A percentile compares a stretch with the other conserved stretches of the same genome.
phyloP scores from a whole-genome alignment of 2,329 filamentous ascomycete genomes.

The Clonostachys byssicola region DNA sequence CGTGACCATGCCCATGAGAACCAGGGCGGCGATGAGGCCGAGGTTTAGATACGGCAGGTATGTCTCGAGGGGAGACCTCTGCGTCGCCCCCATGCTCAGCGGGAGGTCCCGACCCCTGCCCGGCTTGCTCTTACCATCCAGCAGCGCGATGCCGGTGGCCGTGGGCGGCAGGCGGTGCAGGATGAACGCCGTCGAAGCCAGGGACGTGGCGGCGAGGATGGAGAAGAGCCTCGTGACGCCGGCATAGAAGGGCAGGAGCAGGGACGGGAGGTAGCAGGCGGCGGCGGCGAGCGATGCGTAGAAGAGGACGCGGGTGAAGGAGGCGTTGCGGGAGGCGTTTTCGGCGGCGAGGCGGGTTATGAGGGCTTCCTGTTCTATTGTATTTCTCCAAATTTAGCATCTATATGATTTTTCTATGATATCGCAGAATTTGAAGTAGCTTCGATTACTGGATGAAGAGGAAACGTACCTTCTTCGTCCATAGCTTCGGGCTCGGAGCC shows the following conservation, averaged over 20 bases:
- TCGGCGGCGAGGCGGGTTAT: constrained; percentile 50
- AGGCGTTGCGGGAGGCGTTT: constrained; percentile 53
- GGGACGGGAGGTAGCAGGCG: constrained; percentile 42
- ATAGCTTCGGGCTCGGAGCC: constrained; percentile 55
- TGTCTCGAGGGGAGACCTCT: constrained; percentile 41
- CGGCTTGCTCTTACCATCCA: constrained; percentile 29
- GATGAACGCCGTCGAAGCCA: constrained; percentile 59
- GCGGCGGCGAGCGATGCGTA: constrained; percentile 52
- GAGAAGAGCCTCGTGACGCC: constrained; percentile 33
- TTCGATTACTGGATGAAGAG: too few species aligned
- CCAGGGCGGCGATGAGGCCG: constrained; percentile 48
- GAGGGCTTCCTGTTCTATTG: constrained; percentile 59
- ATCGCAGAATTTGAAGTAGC: not conserved
- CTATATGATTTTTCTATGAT: too few species aligned
- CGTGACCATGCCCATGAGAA: constrained; percentile 35
- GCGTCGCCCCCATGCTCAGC: not conserved
- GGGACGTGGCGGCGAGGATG: constrained; percentile 57
- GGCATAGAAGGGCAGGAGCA: constrained; percentile 19
- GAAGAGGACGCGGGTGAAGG: constrained; percentile 55
- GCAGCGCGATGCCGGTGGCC: constrained; percentile 42
- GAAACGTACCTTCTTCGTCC: constrained; percentile 65
- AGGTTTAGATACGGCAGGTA: constrained; percentile 60
- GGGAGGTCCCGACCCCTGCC: not conserved
- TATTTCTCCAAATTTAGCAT: constrained; percentile 3
- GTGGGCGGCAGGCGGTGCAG: constrained; percentile 51